Percentiles rank a stretch among this genome's conserved stretches.
Evolutionary conservation across 345 rosid genomes (phyloP).

Genomic region (Pistacia integerrima): DNA sequence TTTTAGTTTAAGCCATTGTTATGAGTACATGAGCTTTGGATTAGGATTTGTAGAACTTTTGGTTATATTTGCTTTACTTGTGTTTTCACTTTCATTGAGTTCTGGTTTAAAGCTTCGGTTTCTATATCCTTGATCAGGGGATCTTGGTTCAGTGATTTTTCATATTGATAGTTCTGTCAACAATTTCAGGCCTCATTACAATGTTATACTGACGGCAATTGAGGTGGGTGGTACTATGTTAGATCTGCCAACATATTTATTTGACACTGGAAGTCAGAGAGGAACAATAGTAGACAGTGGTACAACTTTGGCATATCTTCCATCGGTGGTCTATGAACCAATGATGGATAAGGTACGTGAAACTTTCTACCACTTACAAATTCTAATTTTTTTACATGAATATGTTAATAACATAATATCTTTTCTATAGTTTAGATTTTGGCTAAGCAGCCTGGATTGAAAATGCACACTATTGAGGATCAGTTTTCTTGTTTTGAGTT

Average conservation of each 20-base stretch:
- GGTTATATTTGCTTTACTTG: slow-evolving; percentile 9
- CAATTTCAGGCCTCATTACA: slow-evolving; percentile 79
- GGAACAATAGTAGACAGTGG: slow-evolving; percentile 92
- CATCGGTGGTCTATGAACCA: slow-evolving; percentile 49
- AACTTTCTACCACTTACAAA: neutral
- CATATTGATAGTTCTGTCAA: slow-evolving; percentile 25
- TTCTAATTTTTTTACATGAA: neutral
- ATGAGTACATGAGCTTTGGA: neutral
- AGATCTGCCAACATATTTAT: slow-evolving; percentile 55
- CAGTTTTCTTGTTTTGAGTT: slow-evolving; percentile 69
- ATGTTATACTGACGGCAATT: slow-evolving; percentile 62
- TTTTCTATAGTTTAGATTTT: slow-evolving; percentile 48
- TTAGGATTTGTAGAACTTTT: neutral
- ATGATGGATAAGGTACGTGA: slow-evolving; percentile 49
- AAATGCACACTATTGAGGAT: slow-evolving; percentile 52
- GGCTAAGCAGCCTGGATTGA: slow-evolving; percentile 51
- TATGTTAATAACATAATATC: neutral
- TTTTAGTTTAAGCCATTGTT: neutral
- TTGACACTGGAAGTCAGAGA: slow-evolving; percentile 42
- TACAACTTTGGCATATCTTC: slow-evolving; percentile 91
- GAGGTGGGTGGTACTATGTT: slow-evolving; percentile 64
- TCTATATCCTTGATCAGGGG: slow-evolving; percentile 7
- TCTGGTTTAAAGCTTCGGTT: slow-evolving; percentile 7
- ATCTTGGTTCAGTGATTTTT: slow-evolving; percentile 18
- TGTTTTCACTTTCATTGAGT: neutral